phyloP scores from a whole-genome alignment of 108 stramenopile species.

The Cyclotella atomus region DNA sequence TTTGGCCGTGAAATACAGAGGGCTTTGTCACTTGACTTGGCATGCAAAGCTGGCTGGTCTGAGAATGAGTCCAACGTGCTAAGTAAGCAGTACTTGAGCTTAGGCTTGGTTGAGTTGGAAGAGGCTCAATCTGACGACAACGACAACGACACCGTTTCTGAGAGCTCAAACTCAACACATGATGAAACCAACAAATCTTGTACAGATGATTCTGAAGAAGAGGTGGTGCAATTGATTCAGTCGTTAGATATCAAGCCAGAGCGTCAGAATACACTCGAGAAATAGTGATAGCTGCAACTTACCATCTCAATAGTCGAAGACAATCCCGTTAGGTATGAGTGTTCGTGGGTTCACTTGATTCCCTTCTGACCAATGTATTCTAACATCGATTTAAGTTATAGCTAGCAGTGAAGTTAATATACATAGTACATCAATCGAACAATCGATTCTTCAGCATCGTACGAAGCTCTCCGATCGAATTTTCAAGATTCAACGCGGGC shows the following conservation, averaged over 20 bases:
- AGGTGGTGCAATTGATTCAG: too few species aligned
- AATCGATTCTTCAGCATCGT: not conserved
- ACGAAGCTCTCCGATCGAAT: not conserved
- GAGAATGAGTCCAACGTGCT: conserved; percentile 5
- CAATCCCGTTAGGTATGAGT: too few species aligned
- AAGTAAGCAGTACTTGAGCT: conserved; percentile 26
- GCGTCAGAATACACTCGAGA: too few species aligned
- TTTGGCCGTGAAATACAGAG: conserved; percentile 25
- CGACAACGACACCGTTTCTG: not conserved
- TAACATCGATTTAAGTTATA: too few species aligned
- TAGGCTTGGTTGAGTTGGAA: conserved; percentile 38
- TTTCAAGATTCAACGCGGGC: not conserved
- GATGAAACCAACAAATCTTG: not conserved
- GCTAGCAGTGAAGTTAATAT: too few species aligned
- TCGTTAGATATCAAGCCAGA: too few species aligned
- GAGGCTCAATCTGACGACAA: conserved; percentile 6
- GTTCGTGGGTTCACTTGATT: too few species aligned
- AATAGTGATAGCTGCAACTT: too few species aligned
- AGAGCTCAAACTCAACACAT: not conserved
- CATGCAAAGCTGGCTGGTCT: not conserved
- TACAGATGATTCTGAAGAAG: too few species aligned
- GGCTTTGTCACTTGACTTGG: not conserved
- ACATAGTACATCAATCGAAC: not conserved
- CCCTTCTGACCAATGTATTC: too few species aligned
- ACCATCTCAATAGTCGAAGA: too few species aligned